Evolutionary conservation across 2,329 filamentous ascomycete species (phyloP), one percentile per base, ranked within the genome.

Genomic region (Fusarium camptoceras): DNA sequence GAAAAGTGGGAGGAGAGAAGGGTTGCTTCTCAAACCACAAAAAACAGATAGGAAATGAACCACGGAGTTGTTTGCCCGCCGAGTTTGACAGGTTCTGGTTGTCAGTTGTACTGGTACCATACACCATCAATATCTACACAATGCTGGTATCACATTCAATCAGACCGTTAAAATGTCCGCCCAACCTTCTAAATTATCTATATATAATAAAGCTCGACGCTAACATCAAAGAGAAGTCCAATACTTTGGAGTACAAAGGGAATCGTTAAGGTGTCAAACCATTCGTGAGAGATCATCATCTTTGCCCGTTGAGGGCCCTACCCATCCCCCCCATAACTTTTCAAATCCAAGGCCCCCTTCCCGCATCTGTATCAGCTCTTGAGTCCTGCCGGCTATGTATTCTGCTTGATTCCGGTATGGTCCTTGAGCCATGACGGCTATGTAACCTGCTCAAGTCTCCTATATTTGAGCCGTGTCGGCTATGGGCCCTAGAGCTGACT

Each of bases 1-100:
- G 93, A 94, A 81, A 91, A 92, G 78, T 98, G 94, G 94, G 91
- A 95, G 79, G 83, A 84, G 50, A 81, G 76, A 72, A 83, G 82
- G 72, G 75, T 74, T 41, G 80, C 79, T 54, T 18, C 54, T 53
- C 54, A 25, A 55, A 34, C 30, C 31, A 28, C 78, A 68, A 77
- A 74, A 60, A 81, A 78, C 62, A 66, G 20, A 28, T 68, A 66
- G 44, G 22, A 30, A n/a, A 42, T 50, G 5, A 50, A 54, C 16
- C 18, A 37, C 37, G 18, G 48, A 48, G 24, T 18, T 4, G 20
- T 27, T 12, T 34, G 8, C 20, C 18, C 34, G 10, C n/a, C 18
- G 18, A 37, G 34, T 37, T 37, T 27, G 15, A 8, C 25, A 16
- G 18, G n/a, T 42, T 22, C 18, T 22, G 9, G 24, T 27, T n/a